Evolutionary conservation across 2,329 filamentous ascomycete species (phyloP).

Genomic region (Exophiala viscosa): DNA sequence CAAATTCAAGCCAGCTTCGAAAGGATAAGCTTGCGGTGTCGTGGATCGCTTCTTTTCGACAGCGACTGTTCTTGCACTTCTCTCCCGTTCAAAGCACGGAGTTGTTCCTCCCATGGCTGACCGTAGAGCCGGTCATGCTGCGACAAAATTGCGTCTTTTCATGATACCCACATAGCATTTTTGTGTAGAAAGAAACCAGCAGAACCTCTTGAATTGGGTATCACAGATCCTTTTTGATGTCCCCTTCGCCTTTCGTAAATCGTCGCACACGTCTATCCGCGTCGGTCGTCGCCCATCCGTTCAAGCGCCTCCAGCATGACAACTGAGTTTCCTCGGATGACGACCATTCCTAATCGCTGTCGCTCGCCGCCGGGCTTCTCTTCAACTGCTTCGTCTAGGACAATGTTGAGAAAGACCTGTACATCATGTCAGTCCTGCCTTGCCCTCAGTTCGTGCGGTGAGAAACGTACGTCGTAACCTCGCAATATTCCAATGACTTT

Average conservation of each 20-base stretch:
- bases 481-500: slow-evolving; percentile 93
- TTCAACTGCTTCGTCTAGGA: slow-evolving; percentile 93
- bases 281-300: slow-evolving; percentile 27
- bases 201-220: background rate
- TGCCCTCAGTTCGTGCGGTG: background rate
- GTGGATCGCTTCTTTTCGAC: background rate
- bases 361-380: slow-evolving; percentile 92
- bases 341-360: slow-evolving; percentile 85
- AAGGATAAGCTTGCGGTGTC: slow-evolving; percentile 25
- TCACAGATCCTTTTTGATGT: slow-evolving; percentile 15
- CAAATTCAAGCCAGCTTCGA: slow-evolving; percentile 44
- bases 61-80: background rate
- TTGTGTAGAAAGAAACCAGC: background rate
- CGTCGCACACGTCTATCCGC: slow-evolving; percentile 6
- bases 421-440: background rate
- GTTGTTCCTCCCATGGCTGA: no score
- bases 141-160: background rate
- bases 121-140: background rate
- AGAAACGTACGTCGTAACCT: slow-evolving; percentile 79
- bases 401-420: slow-evolving; percentile 96
- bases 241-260: slow-evolving; percentile 1
- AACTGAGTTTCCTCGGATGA: slow-evolving; percentile 96
- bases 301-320: slow-evolving; percentile 77
- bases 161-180: slow-evolving; percentile 9
- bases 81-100: background rate